phyloP scores from a whole-genome alignment of 768 basidiomycete genomes.

The Macrolepiota fuliginosa region DNA sequence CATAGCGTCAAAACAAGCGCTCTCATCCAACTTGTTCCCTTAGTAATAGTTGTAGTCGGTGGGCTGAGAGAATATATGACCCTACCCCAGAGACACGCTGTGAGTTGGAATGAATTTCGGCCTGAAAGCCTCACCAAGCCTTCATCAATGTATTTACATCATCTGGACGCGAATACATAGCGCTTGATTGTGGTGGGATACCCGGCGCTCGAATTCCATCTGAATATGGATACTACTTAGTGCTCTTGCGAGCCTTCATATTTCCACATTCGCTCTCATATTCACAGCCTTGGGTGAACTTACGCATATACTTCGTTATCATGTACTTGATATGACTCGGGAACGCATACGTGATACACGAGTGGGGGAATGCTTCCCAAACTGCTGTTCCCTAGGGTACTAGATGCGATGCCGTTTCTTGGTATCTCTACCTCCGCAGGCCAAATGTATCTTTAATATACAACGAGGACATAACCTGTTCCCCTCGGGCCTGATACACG shows the following conservation, averaged over 20 bases:
- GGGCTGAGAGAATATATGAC: background rate
- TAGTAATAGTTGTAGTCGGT: background rate
- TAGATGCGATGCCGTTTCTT: background rate
- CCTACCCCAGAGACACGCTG: background rate
- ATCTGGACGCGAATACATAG: background rate
- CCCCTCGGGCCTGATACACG: background rate
- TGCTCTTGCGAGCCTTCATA: background rate
- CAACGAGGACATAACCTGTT: background rate
- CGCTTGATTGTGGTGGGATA: background rate
- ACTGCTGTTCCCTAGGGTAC: background rate
- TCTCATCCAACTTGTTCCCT: background rate
- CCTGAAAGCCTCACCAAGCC: background rate
- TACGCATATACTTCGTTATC: background rate
- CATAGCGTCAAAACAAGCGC: background rate
- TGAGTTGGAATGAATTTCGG: background rate
- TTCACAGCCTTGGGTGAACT: background rate
- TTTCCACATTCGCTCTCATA: background rate
- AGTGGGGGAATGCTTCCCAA: background rate
- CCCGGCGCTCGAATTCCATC: background rate
- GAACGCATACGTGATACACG: background rate
- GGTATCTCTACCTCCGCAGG: background rate
- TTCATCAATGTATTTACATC: background rate
- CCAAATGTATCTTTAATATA: background rate
- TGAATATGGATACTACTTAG: background rate
- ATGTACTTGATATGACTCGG: background rate